phyloP scores from a whole-genome alignment of 1,284 basidiomycete genomes.

The Testicularia cyperi region DNA sequence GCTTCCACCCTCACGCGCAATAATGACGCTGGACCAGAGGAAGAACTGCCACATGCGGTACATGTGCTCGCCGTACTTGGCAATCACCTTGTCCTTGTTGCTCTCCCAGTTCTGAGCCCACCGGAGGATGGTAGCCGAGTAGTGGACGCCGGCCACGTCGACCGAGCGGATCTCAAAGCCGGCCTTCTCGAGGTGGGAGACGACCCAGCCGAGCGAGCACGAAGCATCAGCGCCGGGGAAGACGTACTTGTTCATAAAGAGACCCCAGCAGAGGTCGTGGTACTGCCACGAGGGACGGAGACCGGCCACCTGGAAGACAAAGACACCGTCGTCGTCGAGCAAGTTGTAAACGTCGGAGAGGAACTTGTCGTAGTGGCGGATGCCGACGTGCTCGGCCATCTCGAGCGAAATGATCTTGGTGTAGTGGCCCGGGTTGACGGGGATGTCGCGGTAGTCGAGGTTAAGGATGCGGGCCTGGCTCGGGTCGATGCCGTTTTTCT shows the following conservation, averaged over 20 bases:
- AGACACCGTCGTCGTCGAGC: slow-evolving; percentile 88
- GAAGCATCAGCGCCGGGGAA: slow-evolving; percentile 89
- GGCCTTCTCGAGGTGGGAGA: slow-evolving; percentile 75
- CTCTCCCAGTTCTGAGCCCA: slow-evolving; percentile 61
- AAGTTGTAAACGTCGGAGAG: slow-evolving; percentile 88
- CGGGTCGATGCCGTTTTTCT: slow-evolving; percentile 73
- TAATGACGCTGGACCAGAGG: slow-evolving; percentile 53
- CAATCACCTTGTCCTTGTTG: slow-evolving; percentile 77
- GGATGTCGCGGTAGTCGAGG: slow-evolving; percentile 92
- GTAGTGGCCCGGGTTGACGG: slow-evolving; percentile 74
- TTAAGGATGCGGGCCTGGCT: slow-evolving; percentile 87
- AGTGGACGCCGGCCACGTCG: slow-evolving; percentile 77
- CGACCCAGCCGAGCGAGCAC: slow-evolving; percentile 92
- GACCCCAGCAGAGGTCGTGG: slow-evolving; percentile 91
- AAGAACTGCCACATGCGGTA: slow-evolving; percentile 61
- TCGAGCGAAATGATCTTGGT: slow-evolving; percentile 95
- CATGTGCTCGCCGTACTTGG: slow-evolving; percentile 80
- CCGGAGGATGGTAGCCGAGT: slow-evolving; percentile 83
- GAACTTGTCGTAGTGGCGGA: slow-evolving; percentile 88
- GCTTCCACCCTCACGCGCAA: slow-evolving; percentile 59
- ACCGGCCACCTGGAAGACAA: slow-evolving; percentile 95
- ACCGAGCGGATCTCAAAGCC: slow-evolving; percentile 96
- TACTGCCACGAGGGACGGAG: slow-evolving; percentile 92
- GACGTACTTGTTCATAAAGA: slow-evolving; percentile 63
- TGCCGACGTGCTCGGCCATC: slow-evolving; percentile 94